These are phyloP conservation scores for Scedosporium aurantiacum DNA, from an alignment of 2,329 filamentous ascomycete species.

Conservation along the genomic window DNA sequence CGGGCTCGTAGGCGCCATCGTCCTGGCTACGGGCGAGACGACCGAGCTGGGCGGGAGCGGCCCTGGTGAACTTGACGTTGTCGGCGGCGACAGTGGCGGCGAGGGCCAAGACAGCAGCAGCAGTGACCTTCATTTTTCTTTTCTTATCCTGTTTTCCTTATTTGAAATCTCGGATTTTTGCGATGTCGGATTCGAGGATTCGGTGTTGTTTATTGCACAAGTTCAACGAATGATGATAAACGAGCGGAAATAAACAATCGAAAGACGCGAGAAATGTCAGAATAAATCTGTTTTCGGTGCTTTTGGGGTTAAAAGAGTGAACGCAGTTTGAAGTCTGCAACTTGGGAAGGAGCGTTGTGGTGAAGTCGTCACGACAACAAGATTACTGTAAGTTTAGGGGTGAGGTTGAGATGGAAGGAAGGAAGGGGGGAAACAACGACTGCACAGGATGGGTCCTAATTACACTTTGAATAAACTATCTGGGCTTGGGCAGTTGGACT, in stretches of 20 bases:
- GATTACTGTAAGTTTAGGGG: neutral
- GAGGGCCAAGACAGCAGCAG: conserved; percentile 21
- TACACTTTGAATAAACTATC: neutral
- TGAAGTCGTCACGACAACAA: neutral
- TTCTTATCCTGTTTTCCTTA: too few species aligned
- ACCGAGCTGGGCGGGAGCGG: conserved; percentile 26
- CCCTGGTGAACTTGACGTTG: conserved; percentile 18
- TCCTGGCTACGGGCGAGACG: conserved; percentile 32
- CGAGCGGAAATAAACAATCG: neutral
- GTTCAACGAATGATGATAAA: neutral
- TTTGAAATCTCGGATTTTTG: neutral
- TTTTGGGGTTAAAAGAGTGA: conserved; percentile 4
- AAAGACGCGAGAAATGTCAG: neutral
- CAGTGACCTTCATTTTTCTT: conserved; percentile 1
- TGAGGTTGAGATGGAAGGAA: neutral
- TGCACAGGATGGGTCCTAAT: neutral
- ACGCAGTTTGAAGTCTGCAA: conserved; percentile 6
- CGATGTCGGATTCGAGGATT: neutral
- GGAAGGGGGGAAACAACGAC: neutral
- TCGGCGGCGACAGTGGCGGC: conserved; percentile 20
- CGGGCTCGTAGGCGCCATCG: conserved; percentile 35
- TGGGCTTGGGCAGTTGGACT: neutral
- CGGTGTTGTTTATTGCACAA: neutral
- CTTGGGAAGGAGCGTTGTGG: neutral
- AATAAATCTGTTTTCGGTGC: neutral